A percentile compares a stretch with the other conserved stretches of the same genome.
phyloP scores from a whole-genome alignment of 306 rosid species.

The Casuarina cunninghamiana region DNA sequence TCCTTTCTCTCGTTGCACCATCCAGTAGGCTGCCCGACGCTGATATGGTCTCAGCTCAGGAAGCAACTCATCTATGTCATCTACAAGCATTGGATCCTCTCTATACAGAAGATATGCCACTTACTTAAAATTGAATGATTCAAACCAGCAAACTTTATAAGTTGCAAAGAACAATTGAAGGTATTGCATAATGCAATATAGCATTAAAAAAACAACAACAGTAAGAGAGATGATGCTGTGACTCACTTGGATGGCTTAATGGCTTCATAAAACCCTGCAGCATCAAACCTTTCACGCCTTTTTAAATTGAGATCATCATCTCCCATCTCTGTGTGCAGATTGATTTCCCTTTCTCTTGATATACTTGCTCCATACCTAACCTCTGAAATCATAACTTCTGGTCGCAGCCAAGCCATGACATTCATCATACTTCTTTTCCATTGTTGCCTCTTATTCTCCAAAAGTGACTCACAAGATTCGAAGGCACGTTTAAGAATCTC shows the following conservation, averaged over 20 bases:
- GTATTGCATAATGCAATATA: background rate
- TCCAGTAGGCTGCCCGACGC: constrained; percentile 95
- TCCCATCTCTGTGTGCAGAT: constrained; percentile 37
- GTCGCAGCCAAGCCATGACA: constrained; percentile 85
- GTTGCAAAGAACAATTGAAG: background rate
- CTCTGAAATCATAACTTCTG: constrained; percentile 77
- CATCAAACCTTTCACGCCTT: constrained; percentile 60
- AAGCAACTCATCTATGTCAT: constrained; percentile 75
- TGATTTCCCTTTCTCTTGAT: constrained; percentile 51
- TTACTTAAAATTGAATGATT: constrained; percentile 21
- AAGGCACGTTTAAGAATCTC: constrained; percentile 66
- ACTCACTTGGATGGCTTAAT: constrained; percentile 94
- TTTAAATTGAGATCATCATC: constrained; percentile 30
- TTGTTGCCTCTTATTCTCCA: constrained; percentile 64
- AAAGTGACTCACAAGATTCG: constrained; percentile 74
- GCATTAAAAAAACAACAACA: constrained; percentile 12
- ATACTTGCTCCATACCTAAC: constrained; percentile 57
- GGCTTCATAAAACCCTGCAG: constrained; percentile 84
- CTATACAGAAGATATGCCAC: constrained; percentile 46
- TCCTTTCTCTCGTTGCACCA: constrained; percentile 78
- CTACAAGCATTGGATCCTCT: constrained; percentile 70
- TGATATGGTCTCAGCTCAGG: constrained; percentile 92
- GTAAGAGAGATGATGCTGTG: constrained; percentile 25
- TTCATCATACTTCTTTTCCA: constrained; percentile 95
- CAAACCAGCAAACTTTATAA: constrained; percentile 10